Percentiles rank a stretch among this genome's conserved stretches.
These are phyloP conservation scores for Pichia scutulata DNA, from an alignment of 805 yeast genomes.

Conservation along the genomic window DNA sequence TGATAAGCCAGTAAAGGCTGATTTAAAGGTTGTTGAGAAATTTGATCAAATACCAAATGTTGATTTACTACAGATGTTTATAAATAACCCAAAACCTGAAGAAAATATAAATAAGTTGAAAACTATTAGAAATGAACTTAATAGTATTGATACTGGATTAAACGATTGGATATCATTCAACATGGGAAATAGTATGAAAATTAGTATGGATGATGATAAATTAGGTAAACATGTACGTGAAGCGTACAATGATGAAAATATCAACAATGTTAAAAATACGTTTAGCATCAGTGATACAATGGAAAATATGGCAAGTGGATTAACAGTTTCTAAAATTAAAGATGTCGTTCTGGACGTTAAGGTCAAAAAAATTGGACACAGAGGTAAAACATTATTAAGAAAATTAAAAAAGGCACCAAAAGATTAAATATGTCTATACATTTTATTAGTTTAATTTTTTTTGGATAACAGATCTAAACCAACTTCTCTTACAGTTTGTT, in stretches of 20 bases:
- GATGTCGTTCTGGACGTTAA: slow-evolving; percentile 4
- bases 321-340: slow-evolving; percentile 1
- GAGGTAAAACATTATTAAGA: slow-evolving; percentile 20
- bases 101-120: slow-evolving; percentile 35
- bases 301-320: slow-evolving; percentile 6
- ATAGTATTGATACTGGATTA: slow-evolving; percentile 48
- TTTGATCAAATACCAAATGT: slow-evolving; percentile 4
- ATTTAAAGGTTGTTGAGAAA: not conserved
- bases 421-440: not conserved
- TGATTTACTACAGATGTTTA: slow-evolving; percentile 1
- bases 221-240: slow-evolving; percentile 50
- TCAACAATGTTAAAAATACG: not conserved
- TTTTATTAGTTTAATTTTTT: slow-evolving; percentile 13
- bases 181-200: slow-evolving; percentile 5
- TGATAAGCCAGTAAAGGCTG: not conserved
- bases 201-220: slow-evolving; percentile 12
- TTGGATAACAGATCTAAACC: slow-evolving; percentile 42
- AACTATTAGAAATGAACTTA: slow-evolving; percentile 36
- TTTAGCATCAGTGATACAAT: slow-evolving; percentile 5
- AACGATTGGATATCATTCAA: slow-evolving; percentile 22
- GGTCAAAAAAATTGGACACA: slow-evolving; percentile 12
- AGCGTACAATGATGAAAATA: slow-evolving; percentile 1
- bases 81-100: slow-evolving; percentile 9
- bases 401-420: slow-evolving; percentile 17
- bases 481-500: slow-evolving; percentile 67